These are phyloP conservation scores for Aspergillus heteromorphus DNA, from an alignment of 495 filamentous ascomycete genomes.

Conservation along the genomic window DNA sequence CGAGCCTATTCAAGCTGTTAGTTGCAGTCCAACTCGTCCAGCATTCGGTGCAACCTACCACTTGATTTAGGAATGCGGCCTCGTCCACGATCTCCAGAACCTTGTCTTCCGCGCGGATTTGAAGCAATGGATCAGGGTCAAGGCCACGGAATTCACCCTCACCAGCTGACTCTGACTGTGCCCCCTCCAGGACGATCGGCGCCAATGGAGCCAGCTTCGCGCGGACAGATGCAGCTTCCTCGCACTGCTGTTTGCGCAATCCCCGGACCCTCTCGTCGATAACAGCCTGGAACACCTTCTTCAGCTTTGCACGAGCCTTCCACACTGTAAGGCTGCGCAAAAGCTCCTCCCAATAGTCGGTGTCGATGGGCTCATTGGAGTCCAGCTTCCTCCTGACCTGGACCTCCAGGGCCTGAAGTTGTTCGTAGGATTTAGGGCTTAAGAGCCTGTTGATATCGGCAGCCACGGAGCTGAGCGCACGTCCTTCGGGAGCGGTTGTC, in stretches of 20 bases:
- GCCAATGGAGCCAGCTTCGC: conserved; percentile 50
- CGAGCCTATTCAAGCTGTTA: conserved; percentile 36
- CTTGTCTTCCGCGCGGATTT: conserved; percentile 65
- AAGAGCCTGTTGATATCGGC: conserved; percentile 84
- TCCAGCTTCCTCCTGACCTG: conserved; percentile 80
- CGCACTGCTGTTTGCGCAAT: conserved; percentile 61
- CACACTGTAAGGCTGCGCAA: conserved; percentile 77
- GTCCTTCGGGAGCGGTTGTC: conserved; percentile 60
- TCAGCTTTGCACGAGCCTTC: conserved; percentile 85
- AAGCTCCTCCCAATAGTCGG: conserved; percentile 95
- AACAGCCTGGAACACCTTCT: conserved; percentile 73
- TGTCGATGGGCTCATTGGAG: conserved; percentile 88
- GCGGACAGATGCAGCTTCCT: conserved; percentile 60
- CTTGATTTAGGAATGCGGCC: conserved; percentile 51
- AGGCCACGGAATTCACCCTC: conserved; percentile 32
- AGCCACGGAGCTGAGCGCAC: conserved; percentile 74
- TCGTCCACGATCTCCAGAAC: conserved; percentile 58
- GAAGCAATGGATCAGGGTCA: conserved; percentile 69
- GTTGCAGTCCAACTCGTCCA: background rate
- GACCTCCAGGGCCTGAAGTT: conserved; percentile 74
- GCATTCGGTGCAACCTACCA: conserved; percentile 36
- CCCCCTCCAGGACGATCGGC: conserved; percentile 15
- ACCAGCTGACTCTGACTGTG: conserved; percentile 5
- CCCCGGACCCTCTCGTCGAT: conserved; percentile 65
- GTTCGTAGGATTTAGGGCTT: conserved; percentile 78